These are phyloP conservation scores for Bretschneidera sinensis DNA, from an alignment of 345 rosid species.

Conservation along the genomic window DNA sequence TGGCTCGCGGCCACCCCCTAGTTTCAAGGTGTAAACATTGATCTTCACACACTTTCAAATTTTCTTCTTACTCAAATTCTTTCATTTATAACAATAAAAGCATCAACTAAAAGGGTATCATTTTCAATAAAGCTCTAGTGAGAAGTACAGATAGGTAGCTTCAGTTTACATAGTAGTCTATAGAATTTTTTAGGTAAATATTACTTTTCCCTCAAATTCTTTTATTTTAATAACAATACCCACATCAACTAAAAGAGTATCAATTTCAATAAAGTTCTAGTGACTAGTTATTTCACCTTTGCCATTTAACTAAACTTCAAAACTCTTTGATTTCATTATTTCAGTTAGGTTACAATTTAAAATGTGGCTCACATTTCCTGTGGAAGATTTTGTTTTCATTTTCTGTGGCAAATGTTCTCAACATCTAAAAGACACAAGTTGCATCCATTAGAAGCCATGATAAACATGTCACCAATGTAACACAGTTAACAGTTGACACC, in stretches of 20 bases:
- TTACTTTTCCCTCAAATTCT: not conserved
- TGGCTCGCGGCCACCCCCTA: no score
- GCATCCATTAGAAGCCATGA: no score
- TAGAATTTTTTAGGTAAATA: no score
- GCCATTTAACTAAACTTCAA: no score
- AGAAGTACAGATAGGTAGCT: not conserved
- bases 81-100: not conserved
- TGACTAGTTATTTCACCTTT: no score
- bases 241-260: not conserved
- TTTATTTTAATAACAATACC: not conserved
- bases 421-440: no score
- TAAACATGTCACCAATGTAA: no score
- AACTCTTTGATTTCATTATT: no score
- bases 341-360: no score
- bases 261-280: not conserved
- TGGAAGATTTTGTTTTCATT: no score
- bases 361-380: no score
- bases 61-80: not conserved
- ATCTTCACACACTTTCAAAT: not conserved
- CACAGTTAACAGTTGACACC: constrained; percentile 4
- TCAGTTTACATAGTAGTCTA: not conserved
- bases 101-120: not conserved
- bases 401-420: no score
- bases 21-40: not conserved
- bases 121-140: not conserved